phyloP scores from a whole-genome alignment of 1,284 basidiomycete species.

The Fereydounia khargensis region DNA sequence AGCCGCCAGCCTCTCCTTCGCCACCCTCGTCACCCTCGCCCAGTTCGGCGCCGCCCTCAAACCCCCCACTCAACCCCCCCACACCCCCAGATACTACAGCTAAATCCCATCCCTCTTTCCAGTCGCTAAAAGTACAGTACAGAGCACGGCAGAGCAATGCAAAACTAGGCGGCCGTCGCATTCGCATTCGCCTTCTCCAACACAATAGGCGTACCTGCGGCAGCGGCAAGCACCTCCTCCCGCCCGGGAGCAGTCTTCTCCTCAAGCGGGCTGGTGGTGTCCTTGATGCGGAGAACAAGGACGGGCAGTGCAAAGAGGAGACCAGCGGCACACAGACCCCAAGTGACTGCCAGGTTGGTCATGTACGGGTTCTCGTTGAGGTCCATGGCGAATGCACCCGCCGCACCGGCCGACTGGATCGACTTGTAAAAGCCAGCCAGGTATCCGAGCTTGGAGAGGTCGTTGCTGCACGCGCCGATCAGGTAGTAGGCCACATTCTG shows the following conservation, averaged over 20 bases:
- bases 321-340: slow-evolving; percentile 41
- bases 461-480: slow-evolving; percentile 46
- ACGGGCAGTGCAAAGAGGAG: slow-evolving; percentile 40
- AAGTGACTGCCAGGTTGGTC: slow-evolving; percentile 43
- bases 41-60: too few relatives aligned
- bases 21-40: too few relatives aligned
- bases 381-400: slow-evolving; percentile 41
- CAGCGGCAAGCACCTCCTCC: slow-evolving; percentile 31
- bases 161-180: too few relatives aligned
- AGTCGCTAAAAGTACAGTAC: too few relatives aligned
- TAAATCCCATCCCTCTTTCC: too few relatives aligned
- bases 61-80: too few relatives aligned
- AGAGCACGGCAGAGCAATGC: too few relatives aligned
- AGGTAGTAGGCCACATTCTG: slow-evolving; percentile 41
- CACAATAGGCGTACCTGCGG: too few relatives aligned
- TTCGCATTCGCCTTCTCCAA: too few relatives aligned
- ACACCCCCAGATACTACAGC: too few relatives aligned
- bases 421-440: slow-evolving; percentile 48
- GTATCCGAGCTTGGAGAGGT: slow-evolving; percentile 42
- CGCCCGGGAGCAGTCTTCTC: slow-evolving; percentile 39
- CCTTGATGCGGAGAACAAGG: slow-evolving; percentile 31
- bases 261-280: slow-evolving; percentile 30
- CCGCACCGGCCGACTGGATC: slow-evolving; percentile 46
- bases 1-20: too few relatives aligned
- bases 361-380: slow-evolving; percentile 34